A percentile compares a stretch with the other conserved stretches of the same genome.
These are phyloP conservation scores for Russula abietina DNA, from an alignment of 768 basidiomycete species.

Conservation along the genomic window DNA sequence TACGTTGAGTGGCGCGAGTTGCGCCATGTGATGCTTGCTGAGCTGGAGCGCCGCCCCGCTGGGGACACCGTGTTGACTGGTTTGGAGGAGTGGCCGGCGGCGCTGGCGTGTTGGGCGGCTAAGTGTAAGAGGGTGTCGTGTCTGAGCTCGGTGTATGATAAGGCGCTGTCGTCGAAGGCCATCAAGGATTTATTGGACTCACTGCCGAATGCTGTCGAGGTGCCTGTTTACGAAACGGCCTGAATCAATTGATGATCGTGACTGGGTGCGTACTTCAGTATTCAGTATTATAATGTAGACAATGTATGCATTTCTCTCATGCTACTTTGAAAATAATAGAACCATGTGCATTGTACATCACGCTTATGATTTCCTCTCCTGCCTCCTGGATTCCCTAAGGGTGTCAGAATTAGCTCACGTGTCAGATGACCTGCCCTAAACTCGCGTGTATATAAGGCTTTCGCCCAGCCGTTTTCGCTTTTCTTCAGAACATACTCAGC, in stretches of 20 bases:
- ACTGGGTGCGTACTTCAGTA: not conserved
- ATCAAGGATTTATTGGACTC: slow-evolving; percentile 50
- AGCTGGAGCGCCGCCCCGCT: slow-evolving; percentile 53
- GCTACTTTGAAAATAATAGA: not conserved
- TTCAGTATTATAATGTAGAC: not conserved
- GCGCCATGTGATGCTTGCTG: slow-evolving; percentile 48
- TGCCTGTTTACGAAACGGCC: slow-evolving; percentile 9
- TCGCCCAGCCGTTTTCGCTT: not conserved
- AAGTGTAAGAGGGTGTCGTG: slow-evolving; percentile 45
- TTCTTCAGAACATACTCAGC: slow-evolving; percentile 41
- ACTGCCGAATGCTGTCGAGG: slow-evolving; percentile 38
- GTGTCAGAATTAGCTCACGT: not conserved
- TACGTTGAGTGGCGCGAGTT: slow-evolving; percentile 63
- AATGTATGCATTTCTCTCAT: not conserved
- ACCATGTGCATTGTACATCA: not conserved
- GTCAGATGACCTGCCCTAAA: slow-evolving; percentile 17
- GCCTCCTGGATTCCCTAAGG: no score
- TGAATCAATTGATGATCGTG: not conserved
- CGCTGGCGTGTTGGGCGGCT: slow-evolving; percentile 56
- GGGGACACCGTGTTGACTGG: slow-evolving; percentile 55
- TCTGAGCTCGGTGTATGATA: slow-evolving; percentile 49
- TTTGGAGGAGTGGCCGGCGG: slow-evolving; percentile 49
- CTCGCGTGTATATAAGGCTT: slow-evolving; percentile 5
- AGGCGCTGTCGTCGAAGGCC: slow-evolving; percentile 46
- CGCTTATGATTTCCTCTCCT: no score